Evolutionary conservation across 768 basidiomycete species (phyloP).

Genomic region (Coprinellus aureogranulatus): DNA sequence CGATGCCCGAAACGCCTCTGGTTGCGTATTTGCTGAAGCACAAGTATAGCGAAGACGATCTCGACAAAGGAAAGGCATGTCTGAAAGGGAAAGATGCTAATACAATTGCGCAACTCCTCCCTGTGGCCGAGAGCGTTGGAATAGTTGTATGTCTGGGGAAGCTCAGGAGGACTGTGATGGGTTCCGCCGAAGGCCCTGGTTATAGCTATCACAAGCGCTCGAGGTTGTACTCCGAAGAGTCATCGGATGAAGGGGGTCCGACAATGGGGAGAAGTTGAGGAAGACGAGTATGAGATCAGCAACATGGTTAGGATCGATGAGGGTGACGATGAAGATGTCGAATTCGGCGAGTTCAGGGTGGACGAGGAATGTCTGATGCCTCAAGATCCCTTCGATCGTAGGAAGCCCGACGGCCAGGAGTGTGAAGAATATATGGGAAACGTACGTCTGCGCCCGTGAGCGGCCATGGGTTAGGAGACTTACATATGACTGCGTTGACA

Average conservation of each 20-base stretch:
- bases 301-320: not conserved
- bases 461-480: no score
- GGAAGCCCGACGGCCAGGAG: conserved; percentile 26
- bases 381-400: conserved; percentile 31
- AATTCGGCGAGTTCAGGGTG: conserved; percentile 1
- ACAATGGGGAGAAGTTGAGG: no score
- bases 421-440: conserved; percentile 35
- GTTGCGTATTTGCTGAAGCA: conserved; percentile 26
- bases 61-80: conserved; percentile 19
- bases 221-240: no score
- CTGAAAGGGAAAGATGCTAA: conserved; percentile 41
- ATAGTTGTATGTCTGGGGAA: conserved; percentile 33
- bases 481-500: no score
- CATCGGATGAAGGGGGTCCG: no score
- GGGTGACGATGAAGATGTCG: conserved; percentile 25
- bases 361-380: conserved; percentile 11
- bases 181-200: no score
- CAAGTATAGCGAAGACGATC: conserved; percentile 19
- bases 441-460: conserved; percentile 28
- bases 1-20: conserved; percentile 16
- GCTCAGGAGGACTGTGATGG: no score
- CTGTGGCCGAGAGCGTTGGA: conserved; percentile 30
- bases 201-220: no score
- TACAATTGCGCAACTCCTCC: conserved; percentile 27
- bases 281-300: no score